Evolutionary conservation across 2,329 filamentous ascomycete genomes (phyloP), one percentile per base, ranked within the genome.

Genomic region (Calycina herbarum): DNA sequence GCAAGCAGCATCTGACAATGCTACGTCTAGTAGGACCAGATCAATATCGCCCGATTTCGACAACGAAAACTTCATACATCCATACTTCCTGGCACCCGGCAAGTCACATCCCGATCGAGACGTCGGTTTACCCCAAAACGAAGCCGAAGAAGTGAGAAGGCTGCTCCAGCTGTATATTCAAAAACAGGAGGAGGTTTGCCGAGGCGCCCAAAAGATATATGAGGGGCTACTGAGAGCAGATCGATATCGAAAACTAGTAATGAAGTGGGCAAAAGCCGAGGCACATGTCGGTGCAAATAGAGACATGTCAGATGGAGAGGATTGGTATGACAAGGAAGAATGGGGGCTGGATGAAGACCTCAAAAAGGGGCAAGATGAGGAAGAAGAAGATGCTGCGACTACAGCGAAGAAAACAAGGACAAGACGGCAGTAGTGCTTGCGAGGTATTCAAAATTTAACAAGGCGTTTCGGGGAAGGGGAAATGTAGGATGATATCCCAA

Each of bases 271-370:
- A 70, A 92, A 93, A 75, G 89, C 92, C 1, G 92, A 94, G 78
- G 91, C 85, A 27, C 92, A 94, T 73, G 82, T 81, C 62, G 86
- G 87, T 1, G 75, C 80, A 20, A 86, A 88, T 60, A 69, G 73
- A 45, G 91, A 94, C 76, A 88, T 95, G 88, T 93, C 90, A 61
- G 92, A 96, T 75, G 91, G 91, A 11, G 92, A 96, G 80, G 92
- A 96, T 76, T 96, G 91, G 90, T 94, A 93, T 74, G 92, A 96
- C 77, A 86, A 86, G 73, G 89, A 92, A 62, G 90, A 92, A 78
- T 94, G 91, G 91, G 86, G 85, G 0, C 77, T 95, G 59, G 84
- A 86, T 8, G 89, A 91, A 67, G 89, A 91, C 70, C 79, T 94
- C 7, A 89, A 92, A 76, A 95, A 95, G 79, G 92, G 92, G 0